Percentiles rank a stretch among this genome's conserved stretches.
Evolutionary conservation across 345 rosid species (phyloP).

Genomic region (Aquilaria malaccensis): DNA sequence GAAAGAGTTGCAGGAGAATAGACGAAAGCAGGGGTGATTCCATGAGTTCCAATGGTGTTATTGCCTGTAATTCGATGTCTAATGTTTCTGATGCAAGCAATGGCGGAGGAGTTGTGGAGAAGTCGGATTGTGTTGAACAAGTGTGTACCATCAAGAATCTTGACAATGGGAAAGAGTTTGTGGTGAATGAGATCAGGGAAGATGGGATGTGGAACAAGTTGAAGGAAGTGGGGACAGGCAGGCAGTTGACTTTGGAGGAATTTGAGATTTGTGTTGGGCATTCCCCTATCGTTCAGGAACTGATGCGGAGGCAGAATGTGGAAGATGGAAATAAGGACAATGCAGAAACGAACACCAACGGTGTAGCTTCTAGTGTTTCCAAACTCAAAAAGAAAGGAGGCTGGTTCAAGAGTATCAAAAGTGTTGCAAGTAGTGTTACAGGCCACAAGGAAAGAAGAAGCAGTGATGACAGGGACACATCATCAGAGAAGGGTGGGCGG

Average conservation of each 20-base stretch:
- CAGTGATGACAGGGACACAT: slow-evolving; percentile 83
- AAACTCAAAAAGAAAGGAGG: slow-evolving; percentile 74
- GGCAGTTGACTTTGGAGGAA: slow-evolving; percentile 93
- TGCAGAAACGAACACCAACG: slow-evolving; percentile 31
- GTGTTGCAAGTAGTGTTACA: slow-evolving; percentile 56
- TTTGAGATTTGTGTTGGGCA: slow-evolving; percentile 84
- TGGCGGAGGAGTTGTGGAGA: slow-evolving; percentile 24
- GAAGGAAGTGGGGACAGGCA: slow-evolving; percentile 80
- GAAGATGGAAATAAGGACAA: slow-evolving; percentile 55
- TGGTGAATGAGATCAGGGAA: slow-evolving; percentile 76
- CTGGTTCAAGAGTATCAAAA: slow-evolving; percentile 78
- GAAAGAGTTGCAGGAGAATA: slow-evolving; percentile 20
- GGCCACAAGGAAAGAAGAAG: slow-evolving; percentile 76
- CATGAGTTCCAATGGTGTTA: slow-evolving; percentile 22
- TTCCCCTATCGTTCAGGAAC: slow-evolving; percentile 89
- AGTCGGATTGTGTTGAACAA: slow-evolving; percentile 28
- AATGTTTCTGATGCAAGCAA: slow-evolving; percentile 10
- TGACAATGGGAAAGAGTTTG: slow-evolving; percentile 82
- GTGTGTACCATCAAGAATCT: slow-evolving; percentile 76
- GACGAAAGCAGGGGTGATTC: slow-evolving; percentile 20
- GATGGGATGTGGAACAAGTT: slow-evolving; percentile 79
- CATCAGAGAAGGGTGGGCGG: slow-evolving; percentile 85
- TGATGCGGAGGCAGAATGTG: slow-evolving; percentile 93
- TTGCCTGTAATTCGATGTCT: slow-evolving; percentile 21
- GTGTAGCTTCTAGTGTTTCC: slow-evolving; percentile 22